Evolutionary conservation across 1,139 yeast genomes (phyloP).

Genomic region (Candida labiduridarum): DNA sequence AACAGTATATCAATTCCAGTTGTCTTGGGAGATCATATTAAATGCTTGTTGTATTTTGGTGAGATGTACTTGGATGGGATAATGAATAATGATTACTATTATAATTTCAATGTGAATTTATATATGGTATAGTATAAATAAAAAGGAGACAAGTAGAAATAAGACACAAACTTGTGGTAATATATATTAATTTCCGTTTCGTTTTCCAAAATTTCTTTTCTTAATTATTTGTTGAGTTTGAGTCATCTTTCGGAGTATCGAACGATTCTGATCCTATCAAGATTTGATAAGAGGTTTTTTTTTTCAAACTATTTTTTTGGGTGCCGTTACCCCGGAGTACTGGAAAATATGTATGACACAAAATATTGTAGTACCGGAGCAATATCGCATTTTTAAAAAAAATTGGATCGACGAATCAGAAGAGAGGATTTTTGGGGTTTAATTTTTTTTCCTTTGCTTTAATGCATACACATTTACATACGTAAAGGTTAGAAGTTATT

Average conservation of each 20-base stretch:
- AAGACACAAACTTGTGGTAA: neutral
- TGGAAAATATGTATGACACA: neutral
- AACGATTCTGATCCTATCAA: neutral
- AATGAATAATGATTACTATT: conserved; percentile 10
- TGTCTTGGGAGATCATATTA: conserved; percentile 11
- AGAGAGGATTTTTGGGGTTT: neutral
- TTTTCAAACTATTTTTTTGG: neutral
- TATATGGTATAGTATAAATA: conserved; percentile 11
- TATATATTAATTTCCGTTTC: neutral
- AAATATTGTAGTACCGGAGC: neutral
- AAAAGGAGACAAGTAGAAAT: neutral
- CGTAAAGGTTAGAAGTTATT: neutral
- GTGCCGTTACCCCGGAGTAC: conserved; percentile 7
- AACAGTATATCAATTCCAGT: conserved; percentile 1
- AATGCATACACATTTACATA: neutral
- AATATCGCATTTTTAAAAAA: neutral
- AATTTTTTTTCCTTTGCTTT: neutral
- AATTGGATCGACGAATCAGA: neutral
- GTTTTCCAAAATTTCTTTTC: neutral
- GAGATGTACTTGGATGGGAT: conserved; percentile 9
- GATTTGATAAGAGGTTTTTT: neutral
- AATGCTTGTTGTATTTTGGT: conserved; percentile 6
- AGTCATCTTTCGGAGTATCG: conserved; percentile 1
- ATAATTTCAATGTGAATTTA: conserved; percentile 11
- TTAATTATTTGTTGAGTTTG: neutral